Conservation (phyloP, 2,329 filamentous ascomycete species). For the Balansia obtecta region DNA sequence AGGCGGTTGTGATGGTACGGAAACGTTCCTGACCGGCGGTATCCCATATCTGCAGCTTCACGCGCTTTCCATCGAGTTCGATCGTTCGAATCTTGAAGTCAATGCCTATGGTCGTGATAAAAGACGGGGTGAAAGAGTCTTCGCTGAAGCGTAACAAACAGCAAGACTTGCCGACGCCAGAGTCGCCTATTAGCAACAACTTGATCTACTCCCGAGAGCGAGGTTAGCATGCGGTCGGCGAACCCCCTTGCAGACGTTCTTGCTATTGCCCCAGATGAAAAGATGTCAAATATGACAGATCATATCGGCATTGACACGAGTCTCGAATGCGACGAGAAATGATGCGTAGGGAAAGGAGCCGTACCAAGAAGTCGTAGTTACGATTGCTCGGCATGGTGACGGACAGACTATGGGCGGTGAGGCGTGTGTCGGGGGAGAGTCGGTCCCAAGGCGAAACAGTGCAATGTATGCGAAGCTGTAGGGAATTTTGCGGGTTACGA, state of each 20-base stretch:
- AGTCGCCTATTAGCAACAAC: conserved; percentile 91
- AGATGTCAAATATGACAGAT: neutral
- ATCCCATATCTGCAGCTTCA: conserved; percentile 99
- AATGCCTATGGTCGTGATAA: conserved; percentile 98
- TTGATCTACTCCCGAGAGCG: conserved; percentile 57
- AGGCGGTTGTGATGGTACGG: conserved; percentile 96
- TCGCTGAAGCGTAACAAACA: conserved; percentile 93
- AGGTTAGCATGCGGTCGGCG: conserved; percentile 2
- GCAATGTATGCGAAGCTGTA: conserved; percentile 1
- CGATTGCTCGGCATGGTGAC: conserved; percentile 82
- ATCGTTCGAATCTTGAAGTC: conserved; percentile 99
- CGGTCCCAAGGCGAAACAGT: neutral
- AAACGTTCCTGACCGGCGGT: conserved; percentile 97
- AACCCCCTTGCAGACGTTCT: neutral
- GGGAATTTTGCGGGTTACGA: neutral
- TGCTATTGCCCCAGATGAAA: neutral
- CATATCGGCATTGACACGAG: neutral
- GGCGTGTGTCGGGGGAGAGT: neutral
- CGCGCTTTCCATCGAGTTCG: conserved; percentile 94
- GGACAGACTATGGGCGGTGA: conserved; percentile 9
- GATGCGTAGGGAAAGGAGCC: conserved; percentile 18
- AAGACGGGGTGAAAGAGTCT: conserved; percentile 93
- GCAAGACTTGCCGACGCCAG: conserved; percentile 93
- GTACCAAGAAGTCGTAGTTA: conserved; percentile 98
- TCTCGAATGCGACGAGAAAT: conserved; percentile 4